Percentiles rank a stretch among this genome's conserved stretches.
Conservation (phyloP, 2,329 filamentous ascomycete genomes). For the Alternaria ventricosa region DNA sequence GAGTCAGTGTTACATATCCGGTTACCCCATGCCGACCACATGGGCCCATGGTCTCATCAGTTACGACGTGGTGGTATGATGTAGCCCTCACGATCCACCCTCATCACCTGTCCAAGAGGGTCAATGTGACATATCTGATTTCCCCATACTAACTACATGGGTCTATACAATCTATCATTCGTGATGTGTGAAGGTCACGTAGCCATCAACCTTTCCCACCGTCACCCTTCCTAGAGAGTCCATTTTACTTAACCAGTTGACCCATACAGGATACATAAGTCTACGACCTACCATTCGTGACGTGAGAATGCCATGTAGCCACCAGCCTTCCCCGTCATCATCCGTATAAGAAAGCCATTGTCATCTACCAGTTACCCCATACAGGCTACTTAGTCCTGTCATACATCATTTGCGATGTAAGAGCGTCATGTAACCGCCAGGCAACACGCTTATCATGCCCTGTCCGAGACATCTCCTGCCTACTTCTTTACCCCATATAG, state of each 20-base stretch:
- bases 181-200: no score
- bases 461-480: background rate
- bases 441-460: background rate
- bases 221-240: no score
- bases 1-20: background rate
- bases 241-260: no score
- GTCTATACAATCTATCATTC: background rate
- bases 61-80: background rate
- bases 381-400: background rate
- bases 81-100: background rate
- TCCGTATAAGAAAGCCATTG: background rate
- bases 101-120: background rate
- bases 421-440: background rate
- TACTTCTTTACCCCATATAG: fast-evolving
- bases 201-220: no score
- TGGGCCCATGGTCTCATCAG: background rate
- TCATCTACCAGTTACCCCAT: background rate
- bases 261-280: no score
- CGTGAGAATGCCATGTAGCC: background rate
- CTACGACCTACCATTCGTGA: background rate
- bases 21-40: background rate
- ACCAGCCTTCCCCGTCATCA: background rate
- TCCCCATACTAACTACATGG: background rate
- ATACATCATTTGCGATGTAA: background rate
- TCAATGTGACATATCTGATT: background rate